phyloP scores from a whole-genome alignment of 2,329 filamentous ascomycete species.

The Colletotrichum theobromicola region DNA sequence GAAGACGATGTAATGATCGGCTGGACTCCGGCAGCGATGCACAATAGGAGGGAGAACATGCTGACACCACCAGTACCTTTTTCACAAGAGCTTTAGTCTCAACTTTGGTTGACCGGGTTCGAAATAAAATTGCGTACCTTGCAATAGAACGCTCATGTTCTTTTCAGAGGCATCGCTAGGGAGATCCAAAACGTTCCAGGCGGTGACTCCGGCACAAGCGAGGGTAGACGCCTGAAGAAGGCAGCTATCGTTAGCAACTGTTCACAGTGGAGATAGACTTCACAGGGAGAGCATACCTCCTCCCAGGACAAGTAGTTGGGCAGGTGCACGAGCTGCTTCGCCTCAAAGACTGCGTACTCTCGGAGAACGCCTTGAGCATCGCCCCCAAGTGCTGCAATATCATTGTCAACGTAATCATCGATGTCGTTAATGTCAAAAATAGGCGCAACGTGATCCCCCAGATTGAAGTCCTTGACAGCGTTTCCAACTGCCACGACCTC shows the following conservation, averaged over 20 bases:
- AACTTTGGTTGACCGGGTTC: background rate
- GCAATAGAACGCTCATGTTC: background rate
- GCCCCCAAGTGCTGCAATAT: constrained; percentile 20
- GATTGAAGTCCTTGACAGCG: constrained; percentile 22
- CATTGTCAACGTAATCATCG: constrained; percentile 8
- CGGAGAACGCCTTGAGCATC: constrained; percentile 24
- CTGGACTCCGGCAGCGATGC: constrained; percentile 25
- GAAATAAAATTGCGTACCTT: background rate
- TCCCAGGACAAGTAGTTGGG: constrained; percentile 1
- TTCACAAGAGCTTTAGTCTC: background rate
- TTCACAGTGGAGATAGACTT: background rate
- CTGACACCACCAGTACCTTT: constrained; percentile 32
- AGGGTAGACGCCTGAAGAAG: constrained; percentile 10
- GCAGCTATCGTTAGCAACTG: background rate
- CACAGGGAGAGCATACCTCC: background rate
- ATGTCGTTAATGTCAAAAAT: background rate
- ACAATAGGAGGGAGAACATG: constrained; percentile 28
- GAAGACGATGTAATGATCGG: constrained; percentile 34
- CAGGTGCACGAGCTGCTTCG: constrained; percentile 22
- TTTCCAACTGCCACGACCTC: constrained; percentile 27
- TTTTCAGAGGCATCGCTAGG: background rate
- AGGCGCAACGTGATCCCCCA: constrained; percentile 25
- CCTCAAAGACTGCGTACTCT: constrained; percentile 27
- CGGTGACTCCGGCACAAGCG: constrained; percentile 26
- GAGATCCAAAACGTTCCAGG: constrained; percentile 24